Base-by-base conservation (phyloP, 768 basidiomycete species). In the Candolleomyces eurysporus region DNA sequence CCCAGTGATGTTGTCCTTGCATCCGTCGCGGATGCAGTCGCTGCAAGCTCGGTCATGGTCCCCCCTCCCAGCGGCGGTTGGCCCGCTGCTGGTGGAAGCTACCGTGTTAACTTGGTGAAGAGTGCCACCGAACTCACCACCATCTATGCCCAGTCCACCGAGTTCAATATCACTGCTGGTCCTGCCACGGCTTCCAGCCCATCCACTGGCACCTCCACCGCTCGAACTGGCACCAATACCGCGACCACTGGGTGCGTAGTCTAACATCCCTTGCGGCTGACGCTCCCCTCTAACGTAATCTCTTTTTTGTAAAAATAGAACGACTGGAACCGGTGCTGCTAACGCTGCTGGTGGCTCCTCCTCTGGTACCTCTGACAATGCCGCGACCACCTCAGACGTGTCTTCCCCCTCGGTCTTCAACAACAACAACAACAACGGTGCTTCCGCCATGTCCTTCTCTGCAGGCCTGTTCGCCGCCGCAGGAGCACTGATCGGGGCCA, bases 41-140 rank as follows among this genome's bases (percentile, higher is more conserved):
- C 73, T 16, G 64, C 72, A 0, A 74, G 74, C 14, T 68, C 65
- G 4, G 70, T 78, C 46, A 68, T 64, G 22, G 75, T 88, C 58
- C 79, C 75, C 69, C 76, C 88, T 21, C 87, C 89, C 4, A 82
- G 79, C 56, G 79, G 77, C 32, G 88, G 88, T 16, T 93, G 89
- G 86, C 85, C 86, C 6, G 64, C 65, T 13, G 50, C 71, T n/a
- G 89, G 87, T 59, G 58, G 64, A 39, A 76, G 73, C 40, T 95
- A 83, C 83, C 87, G 83, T 60, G 80, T 96, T 73, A 92, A 94
- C 77, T 72, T 95, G 30, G 84, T 88, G 62, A 67, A 77, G 65
- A 79, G 83, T 64, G 63, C 78, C 3, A 59, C 80, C 19, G 56
- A 84, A 58, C 74, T 82, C 22, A 68, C 72, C 71, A 73, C 74